Percentiles rank a stretch among this genome's conserved stretches.
Conservation (phyloP, 768 basidiomycete species). For the Hortiboletus campestris region DNA sequence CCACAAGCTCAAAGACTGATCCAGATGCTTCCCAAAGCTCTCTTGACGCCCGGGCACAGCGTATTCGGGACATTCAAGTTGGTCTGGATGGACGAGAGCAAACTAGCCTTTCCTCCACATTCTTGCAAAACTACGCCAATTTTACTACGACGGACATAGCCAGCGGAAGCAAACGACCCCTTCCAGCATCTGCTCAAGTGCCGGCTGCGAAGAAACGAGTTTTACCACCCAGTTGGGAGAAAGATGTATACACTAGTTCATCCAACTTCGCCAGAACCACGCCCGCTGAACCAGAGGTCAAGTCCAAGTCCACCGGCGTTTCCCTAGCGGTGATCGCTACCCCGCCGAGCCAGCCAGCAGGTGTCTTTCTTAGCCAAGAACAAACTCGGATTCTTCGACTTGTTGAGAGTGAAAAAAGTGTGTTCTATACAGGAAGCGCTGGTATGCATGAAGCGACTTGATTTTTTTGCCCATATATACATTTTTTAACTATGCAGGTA, state of each 20-base stretch:
- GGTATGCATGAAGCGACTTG: slow-evolving; percentile 49
- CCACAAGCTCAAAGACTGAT: slow-evolving; percentile 39
- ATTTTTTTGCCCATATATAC: slow-evolving; percentile 17
- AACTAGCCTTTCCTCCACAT: slow-evolving; percentile 16
- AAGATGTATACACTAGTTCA: slow-evolving; percentile 36
- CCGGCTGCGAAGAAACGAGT: slow-evolving; percentile 52
- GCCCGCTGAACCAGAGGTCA: slow-evolving; percentile 5
- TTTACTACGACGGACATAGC: slow-evolving; percentile 16
- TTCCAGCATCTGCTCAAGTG: slow-evolving; percentile 15
- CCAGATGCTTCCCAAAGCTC: slow-evolving; percentile 21
- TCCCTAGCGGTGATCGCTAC: slow-evolving; percentile 2
- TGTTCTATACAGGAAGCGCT: slow-evolving; percentile 98
- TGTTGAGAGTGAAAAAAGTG: slow-evolving; percentile 66
- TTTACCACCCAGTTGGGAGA: slow-evolving; percentile 51
- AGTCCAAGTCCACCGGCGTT: slow-evolving; percentile 5
- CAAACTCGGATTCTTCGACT: slow-evolving; percentile 82
- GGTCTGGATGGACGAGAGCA: slow-evolving; percentile 46
- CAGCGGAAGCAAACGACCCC: slow-evolving; percentile 36
- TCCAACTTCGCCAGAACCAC: slow-evolving; percentile 32
- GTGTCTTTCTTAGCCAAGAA: slow-evolving; percentile 75
- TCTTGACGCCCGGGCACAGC: slow-evolving; percentile 31
- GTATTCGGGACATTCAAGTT: slow-evolving; percentile 59
- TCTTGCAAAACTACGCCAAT: slow-evolving; percentile 12
- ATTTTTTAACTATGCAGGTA: slow-evolving; percentile 54
- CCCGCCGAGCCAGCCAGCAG: slow-evolving; percentile 28